phyloP scores from a whole-genome alignment of 345 rosid genomes.

The Schrenkiella parvula region DNA sequence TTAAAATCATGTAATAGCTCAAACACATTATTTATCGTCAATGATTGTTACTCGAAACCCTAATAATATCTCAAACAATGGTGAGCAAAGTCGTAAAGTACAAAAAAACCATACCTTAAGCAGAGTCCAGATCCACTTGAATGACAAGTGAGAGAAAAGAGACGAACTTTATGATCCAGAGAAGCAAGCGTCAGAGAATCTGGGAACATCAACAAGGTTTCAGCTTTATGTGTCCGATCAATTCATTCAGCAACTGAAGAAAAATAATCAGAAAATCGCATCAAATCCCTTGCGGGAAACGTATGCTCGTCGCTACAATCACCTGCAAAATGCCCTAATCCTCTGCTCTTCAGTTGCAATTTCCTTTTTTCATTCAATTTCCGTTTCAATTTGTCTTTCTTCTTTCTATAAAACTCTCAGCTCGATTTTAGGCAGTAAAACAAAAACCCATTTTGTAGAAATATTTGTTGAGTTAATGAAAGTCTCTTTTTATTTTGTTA shows the following conservation, averaged over 20 bases:
- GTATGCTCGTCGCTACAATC: background rate
- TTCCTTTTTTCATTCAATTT: background rate
- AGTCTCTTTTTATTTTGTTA: background rate
- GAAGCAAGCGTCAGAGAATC: slow-evolving; percentile 15
- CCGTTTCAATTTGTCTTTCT: background rate
- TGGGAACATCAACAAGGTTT: background rate
- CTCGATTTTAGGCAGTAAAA: background rate
- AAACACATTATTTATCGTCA: background rate
- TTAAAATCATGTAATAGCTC: background rate
- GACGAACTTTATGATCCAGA: slow-evolving; percentile 2
- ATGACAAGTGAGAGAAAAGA: background rate
- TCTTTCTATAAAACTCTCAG: background rate
- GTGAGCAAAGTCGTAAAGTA: background rate
- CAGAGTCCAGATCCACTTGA: slow-evolving; percentile 17
- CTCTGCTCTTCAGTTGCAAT: background rate
- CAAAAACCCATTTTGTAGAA: background rate
- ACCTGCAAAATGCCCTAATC: background rate
- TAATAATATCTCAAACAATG: background rate
- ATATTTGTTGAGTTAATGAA: background rate
- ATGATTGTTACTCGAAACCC: too few species aligned
- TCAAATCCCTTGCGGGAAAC: background rate
- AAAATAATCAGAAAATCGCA: background rate
- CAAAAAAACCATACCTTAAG: slow-evolving; percentile 17
- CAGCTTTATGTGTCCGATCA: slow-evolving; percentile 1
- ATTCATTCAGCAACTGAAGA: background rate